Conservation (phyloP, 2,329 filamentous ascomycete species). For the Fusarium equiseti region DNA sequence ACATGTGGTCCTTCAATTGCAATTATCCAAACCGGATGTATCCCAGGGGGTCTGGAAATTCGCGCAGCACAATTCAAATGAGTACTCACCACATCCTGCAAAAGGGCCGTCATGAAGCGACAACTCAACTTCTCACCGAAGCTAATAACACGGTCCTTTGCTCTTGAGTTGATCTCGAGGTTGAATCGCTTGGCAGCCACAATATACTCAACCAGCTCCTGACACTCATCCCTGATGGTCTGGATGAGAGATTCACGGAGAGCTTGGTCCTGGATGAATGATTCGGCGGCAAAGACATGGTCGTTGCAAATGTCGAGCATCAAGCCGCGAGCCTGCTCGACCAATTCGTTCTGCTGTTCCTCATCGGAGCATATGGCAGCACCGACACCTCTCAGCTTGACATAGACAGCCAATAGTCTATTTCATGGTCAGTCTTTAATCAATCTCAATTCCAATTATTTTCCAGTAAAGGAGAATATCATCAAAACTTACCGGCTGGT, state of each 20-base stretch:
- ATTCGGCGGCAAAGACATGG: conserved; percentile 79
- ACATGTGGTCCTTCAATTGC: background rate
- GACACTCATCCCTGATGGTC: conserved; percentile 83
- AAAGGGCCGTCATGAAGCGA: conserved; percentile 85
- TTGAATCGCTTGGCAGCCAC: conserved; percentile 74
- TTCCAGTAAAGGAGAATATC: background rate
- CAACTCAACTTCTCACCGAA: conserved; percentile 97
- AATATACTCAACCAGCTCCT: conserved; percentile 80
- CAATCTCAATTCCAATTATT: background rate
- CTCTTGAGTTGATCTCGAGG: conserved; percentile 80
- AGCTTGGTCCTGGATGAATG: conserved; percentile 68
- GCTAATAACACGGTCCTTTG: conserved; percentile 90
- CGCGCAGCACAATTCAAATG: conserved; percentile 8
- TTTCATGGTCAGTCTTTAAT: background rate
- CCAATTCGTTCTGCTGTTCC: conserved; percentile 62
- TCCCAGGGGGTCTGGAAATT: background rate
- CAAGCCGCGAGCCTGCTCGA: conserved; percentile 76
- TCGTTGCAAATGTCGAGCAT: conserved; percentile 86
- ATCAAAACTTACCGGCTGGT: conserved; percentile 82
- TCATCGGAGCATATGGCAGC: conserved; percentile 65
- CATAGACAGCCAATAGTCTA: conserved; percentile 71
- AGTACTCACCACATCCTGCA: conserved; percentile 75
- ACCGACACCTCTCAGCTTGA: conserved; percentile 66
- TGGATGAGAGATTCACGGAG: conserved; percentile 70
- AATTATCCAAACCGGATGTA: background rate